These are phyloP conservation scores for Hemileccinum impolitum DNA, from an alignment of 768 basidiomycete genomes.

Conservation along the genomic window DNA sequence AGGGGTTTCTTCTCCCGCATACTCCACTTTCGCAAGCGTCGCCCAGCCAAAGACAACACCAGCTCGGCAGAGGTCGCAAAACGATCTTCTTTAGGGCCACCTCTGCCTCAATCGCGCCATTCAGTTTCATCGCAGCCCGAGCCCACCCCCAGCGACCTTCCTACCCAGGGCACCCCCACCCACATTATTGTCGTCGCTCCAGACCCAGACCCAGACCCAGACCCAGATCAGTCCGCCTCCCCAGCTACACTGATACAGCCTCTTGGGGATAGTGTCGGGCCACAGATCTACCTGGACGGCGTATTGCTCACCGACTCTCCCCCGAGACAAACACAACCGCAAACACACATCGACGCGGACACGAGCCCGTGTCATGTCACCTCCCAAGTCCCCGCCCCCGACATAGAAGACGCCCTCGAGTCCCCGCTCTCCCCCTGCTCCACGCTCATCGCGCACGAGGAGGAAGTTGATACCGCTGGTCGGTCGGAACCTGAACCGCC, in stretches of 20 bases:
- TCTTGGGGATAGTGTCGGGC: background rate
- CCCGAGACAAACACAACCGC: too few relatives aligned
- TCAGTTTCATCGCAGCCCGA: background rate
- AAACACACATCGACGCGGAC: background rate
- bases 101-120: background rate
- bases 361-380: background rate
- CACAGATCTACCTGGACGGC: background rate
- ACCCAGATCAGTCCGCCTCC: background rate
- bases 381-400: conserved; percentile 3
- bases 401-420: background rate
- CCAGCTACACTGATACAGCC: background rate
- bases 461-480: background rate
- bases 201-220: too few relatives aligned
- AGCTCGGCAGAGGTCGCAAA: background rate
- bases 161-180: background rate
- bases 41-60: background rate
- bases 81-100: background rate
- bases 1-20: conserved; percentile 16
- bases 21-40: conserved; percentile 15
- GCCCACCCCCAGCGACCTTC: background rate
- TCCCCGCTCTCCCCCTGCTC: conserved; percentile 11
- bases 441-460: conserved; percentile 10
- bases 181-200: conserved; percentile 13
- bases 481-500: too few relatives aligned
- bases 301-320: background rate